Evolutionary conservation across 768 basidiomycete genomes (phyloP), one percentile per base, ranked within the genome.

Genomic region (Tylopilus sp.): DNA sequence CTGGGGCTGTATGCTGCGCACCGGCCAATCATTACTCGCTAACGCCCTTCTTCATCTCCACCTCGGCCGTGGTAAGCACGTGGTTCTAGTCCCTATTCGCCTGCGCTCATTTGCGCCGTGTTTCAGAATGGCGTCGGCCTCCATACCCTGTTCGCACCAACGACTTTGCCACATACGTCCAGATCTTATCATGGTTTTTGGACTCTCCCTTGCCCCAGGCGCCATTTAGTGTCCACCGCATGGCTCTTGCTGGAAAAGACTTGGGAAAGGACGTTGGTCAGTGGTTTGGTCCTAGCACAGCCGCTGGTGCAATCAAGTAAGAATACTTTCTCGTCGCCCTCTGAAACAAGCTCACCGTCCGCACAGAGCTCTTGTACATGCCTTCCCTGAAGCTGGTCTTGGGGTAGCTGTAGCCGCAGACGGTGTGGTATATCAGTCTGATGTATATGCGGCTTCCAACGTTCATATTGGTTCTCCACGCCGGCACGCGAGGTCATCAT

Each of bases 271-370:
- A 93, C 58, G 89, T 98, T 0, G 96, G 96, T 1, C 89, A 93
- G 69, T 98, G 96, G 96, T 98, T 98, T 63, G 96, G 96, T 0
- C 96, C 96, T 0, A 95, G 91, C 65, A 93, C 91, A 0, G 97
- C 96, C n/a, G 94, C 95, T 9, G 94, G 95, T 33, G 95, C 93
- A 12, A 89, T 98, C 73, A 92, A 89, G 89, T 92, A 65, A 51
- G 79, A 67, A 43, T 26, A 13, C 4, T 52, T 36, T 48, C 36
- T 34, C 30, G 21, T 41, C 19, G 9, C 17, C 41, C 2, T 45
- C 50, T 22, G 10, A 21, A 33, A 43, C 46, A 6, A 24, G 31
- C 56, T 54, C 30, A 69, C 6, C 25, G 3, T 19, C 17, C n/a
- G 17, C 40, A 1, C 63, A 92, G 92, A 68, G 78, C 85, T 0